Percentiles rank a stretch among this genome's conserved stretches.
Evolutionary conservation across 441 rosid genomes (phyloP).

Genomic region (Pelargonium exstipulatum): DNA sequence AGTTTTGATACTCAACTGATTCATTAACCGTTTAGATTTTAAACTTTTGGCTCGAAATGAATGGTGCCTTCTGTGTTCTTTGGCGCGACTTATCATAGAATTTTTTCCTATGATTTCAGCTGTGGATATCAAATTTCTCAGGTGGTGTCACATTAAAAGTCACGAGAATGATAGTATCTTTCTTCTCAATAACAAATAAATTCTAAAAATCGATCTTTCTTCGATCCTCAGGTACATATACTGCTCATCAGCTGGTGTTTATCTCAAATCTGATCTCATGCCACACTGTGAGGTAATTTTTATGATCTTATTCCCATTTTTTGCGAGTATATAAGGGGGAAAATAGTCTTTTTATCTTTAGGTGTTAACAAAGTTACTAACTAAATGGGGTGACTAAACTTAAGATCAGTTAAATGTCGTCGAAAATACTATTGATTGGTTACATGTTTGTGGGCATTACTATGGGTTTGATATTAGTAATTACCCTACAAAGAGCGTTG

Average conservation of each 20-base stretch:
- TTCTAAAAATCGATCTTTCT: slow-evolving; percentile 18
- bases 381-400: no score
- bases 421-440: no score
- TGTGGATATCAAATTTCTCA: neutral
- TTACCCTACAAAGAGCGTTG: neutral
- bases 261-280: slow-evolving; percentile 71
- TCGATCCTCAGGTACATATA: slow-evolving; percentile 66
- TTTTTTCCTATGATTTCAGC: neutral
- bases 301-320: neutral
- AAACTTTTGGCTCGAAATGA: no score
- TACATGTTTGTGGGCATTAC: no score
- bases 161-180: neutral
- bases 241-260: slow-evolving; percentile 97
- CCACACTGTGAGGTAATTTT: slow-evolving; percentile 68
- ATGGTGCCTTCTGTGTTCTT: no score
- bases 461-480: no score
- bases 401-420: no score
- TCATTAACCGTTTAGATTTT: neutral
- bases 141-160: no score
- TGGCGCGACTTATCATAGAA: neutral
- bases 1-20: neutral
- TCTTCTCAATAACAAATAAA: neutral
- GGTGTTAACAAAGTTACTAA: no score
- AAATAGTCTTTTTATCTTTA: no score
- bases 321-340: no score